Evolutionary conservation across 2,329 filamentous ascomycete species (phyloP).

Genomic region (Magnaporthiopsis incrustans): DNA sequence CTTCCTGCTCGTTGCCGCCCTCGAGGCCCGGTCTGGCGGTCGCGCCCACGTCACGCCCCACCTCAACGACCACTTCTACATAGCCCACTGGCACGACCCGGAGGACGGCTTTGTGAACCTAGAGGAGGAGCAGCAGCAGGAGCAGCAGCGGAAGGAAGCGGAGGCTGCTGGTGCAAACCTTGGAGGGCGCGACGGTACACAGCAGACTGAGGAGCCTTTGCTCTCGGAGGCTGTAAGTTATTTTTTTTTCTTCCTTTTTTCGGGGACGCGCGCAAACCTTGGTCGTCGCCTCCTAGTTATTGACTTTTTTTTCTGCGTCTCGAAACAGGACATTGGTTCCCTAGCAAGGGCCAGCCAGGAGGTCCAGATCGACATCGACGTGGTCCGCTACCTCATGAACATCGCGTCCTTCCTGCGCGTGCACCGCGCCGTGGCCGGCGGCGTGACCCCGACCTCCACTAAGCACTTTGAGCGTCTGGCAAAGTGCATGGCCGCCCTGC

Average conservation of each 20-base stretch:
- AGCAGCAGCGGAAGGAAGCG: slow-evolving; percentile 24
- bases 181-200: slow-evolving; percentile 13
- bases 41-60: slow-evolving; percentile 43
- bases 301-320: not conserved
- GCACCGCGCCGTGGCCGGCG: slow-evolving; percentile 74
- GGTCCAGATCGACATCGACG: slow-evolving; percentile 64
- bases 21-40: slow-evolving; percentile 41
- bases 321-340: slow-evolving; percentile 42
- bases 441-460: slow-evolving; percentile 71
- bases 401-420: slow-evolving; percentile 79
- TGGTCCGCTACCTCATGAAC: slow-evolving; percentile 79
- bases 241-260: not conserved
- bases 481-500: slow-evolving; percentile 70
- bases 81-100: slow-evolving; percentile 76
- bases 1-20: slow-evolving; percentile 74
- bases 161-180: slow-evolving; percentile 23
- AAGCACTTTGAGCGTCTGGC: slow-evolving; percentile 65
- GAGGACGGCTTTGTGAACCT: slow-evolving; percentile 67
- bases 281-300: not conserved
- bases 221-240: slow-evolving; percentile 35
- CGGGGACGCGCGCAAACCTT: not conserved
- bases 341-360: slow-evolving; percentile 50
- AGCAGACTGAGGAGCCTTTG: slow-evolving; percentile 19
- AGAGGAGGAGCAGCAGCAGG: slow-evolving; percentile 42
- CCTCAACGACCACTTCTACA: slow-evolving; percentile 75